Percentiles rank a stretch among this genome's conserved stretches.
These are phyloP conservation scores for Xylaria sp. DNA, from an alignment of 2,329 filamentous ascomycete genomes.

Conservation along the genomic window DNA sequence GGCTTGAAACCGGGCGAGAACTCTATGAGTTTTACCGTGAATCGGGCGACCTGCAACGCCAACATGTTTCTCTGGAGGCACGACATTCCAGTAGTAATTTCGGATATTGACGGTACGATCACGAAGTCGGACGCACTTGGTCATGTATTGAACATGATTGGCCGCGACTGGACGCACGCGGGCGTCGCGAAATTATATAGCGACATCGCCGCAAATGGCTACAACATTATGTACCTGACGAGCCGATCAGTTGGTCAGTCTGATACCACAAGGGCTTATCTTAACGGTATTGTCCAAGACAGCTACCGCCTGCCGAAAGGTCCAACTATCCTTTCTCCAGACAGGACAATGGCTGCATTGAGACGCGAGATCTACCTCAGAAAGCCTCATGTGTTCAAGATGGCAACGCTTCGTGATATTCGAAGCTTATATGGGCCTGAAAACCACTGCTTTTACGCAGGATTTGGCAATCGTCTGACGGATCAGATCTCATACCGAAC, in stretches of 20 bases:
- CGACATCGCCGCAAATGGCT: constrained; percentile 93
- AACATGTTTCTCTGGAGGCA: constrained; percentile 95
- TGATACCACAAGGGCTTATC: constrained; percentile 88
- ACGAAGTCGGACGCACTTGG: constrained; percentile 96
- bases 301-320: constrained; percentile 87
- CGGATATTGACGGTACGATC: constrained; percentile 98
- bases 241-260: constrained; percentile 93
- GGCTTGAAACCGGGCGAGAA: constrained; percentile 88
- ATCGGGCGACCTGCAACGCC: constrained; percentile 89
- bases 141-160: constrained; percentile 95
- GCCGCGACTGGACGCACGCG: constrained; percentile 96
- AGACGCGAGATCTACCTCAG: constrained; percentile 92
- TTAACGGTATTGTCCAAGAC: constrained; percentile 90
- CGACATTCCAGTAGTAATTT: constrained; percentile 94
- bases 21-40: constrained; percentile 95
- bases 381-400: constrained; percentile 99
- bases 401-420: constrained; percentile 96
- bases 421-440: constrained; percentile 84
- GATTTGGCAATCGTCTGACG: constrained; percentile 95
- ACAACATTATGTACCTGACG: constrained; percentile 98
- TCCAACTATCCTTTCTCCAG: constrained; percentile 93
- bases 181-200: constrained; percentile 97
- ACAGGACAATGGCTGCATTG: constrained; percentile 92
- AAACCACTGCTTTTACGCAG: constrained; percentile 90
- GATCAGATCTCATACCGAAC: constrained; percentile 96